phyloP scores from a whole-genome alignment of 176 grass and related monocot species.

The Triticum timopheevii region DNA sequence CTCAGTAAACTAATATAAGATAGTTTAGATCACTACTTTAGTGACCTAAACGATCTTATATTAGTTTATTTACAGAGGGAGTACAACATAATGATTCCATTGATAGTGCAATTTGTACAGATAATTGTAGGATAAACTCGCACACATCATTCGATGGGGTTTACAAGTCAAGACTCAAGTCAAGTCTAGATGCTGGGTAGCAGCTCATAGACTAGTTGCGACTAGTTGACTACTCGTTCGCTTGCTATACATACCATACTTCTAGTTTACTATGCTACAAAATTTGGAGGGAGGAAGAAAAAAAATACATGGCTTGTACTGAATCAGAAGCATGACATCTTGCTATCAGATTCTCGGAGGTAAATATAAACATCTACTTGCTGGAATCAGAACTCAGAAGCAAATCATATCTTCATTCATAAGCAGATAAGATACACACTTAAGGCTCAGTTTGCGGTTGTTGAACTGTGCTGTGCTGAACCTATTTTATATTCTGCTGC shows the following conservation, averaged over 20 bases:
- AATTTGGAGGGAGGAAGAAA: not conserved
- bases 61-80: too few relatives aligned
- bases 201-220: not conserved
- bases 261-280: not conserved
- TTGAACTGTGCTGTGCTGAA: not conserved
- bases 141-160: not conserved
- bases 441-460: not conserved
- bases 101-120: not conserved
- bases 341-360: not conserved
- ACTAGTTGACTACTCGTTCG: not conserved
- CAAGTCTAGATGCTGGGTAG: not conserved
- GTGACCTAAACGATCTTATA: too few relatives aligned
- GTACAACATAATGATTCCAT: not conserved
- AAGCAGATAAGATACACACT: constrained; percentile 1
- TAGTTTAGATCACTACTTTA: too few relatives aligned
- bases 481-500: not conserved
- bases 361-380: not conserved
- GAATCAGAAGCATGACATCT: not conserved
- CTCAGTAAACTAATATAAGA: too few relatives aligned
- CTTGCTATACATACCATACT: not conserved
- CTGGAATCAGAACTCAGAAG: not conserved
- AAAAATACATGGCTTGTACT: not conserved
- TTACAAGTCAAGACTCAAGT: too few relatives aligned
- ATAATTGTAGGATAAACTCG: not conserved
- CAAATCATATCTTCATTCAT: not conserved